These are phyloP conservation scores for Kingdonia uniflora DNA, from an alignment of 164 flowering plant species.

Conservation along the genomic window DNA sequence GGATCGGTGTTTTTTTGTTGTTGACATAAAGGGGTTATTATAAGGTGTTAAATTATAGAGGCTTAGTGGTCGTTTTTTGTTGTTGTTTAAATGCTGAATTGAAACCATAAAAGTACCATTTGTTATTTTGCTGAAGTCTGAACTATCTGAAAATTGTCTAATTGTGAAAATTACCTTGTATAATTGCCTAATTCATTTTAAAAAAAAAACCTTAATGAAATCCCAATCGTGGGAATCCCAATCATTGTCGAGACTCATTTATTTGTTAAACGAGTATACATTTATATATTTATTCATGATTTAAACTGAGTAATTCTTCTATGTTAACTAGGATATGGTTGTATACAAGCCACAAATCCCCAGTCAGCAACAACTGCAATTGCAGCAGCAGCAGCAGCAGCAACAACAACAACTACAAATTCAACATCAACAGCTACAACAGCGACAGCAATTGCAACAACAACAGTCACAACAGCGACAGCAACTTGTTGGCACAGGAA, in stretches of 20 bases:
- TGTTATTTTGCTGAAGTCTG: too few species aligned
- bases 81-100: too few species aligned
- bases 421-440: slow-evolving; percentile 18
- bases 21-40: too few species aligned
- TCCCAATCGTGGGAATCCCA: too few species aligned
- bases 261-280: not conserved
- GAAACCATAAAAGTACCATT: too few species aligned
- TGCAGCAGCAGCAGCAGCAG: slow-evolving; percentile 21
- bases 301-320: not conserved
- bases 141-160: too few species aligned
- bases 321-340: slow-evolving; percentile 66
- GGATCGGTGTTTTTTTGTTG: too few species aligned
- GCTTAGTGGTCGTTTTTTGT: too few species aligned
- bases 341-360: slow-evolving; percentile 86
- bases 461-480: slow-evolving; percentile 25
- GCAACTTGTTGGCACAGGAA: slow-evolving; percentile 39
- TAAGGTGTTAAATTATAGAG: too few species aligned
- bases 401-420: slow-evolving; percentile 22
- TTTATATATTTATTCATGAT: not conserved
- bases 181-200: too few species aligned
- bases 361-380: slow-evolving; percentile 32
- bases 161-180: too few species aligned
- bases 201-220: too few species aligned
- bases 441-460: slow-evolving; percentile 16
- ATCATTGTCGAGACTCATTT: not conserved